Percentiles rank a stretch among this genome's conserved stretches.
phyloP scores from a whole-genome alignment of 2,329 filamentous ascomycete genomes.

The Colletotrichum viniferum region DNA sequence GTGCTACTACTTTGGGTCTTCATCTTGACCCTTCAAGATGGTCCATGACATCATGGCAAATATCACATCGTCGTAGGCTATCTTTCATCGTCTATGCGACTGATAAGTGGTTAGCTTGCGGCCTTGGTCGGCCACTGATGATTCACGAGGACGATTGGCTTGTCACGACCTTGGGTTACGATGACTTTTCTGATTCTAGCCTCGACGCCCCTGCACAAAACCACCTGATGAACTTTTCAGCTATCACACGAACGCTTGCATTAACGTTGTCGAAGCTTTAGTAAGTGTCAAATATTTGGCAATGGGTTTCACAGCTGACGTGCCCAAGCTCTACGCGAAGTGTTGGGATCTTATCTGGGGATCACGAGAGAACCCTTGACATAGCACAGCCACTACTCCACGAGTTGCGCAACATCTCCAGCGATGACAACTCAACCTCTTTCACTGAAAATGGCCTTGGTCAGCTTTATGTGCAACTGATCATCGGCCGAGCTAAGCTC shows the following conservation, averaged over 20 bases:
- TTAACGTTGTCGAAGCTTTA: background rate
- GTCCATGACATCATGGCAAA: constrained; percentile 17
- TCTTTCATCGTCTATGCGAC: constrained; percentile 20
- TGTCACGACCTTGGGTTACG: background rate
- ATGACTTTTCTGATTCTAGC: background rate
- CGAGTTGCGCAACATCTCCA: background rate
- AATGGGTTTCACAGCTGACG: background rate
- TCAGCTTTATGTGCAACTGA: background rate
- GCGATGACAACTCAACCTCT: background rate
- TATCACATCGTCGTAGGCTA: constrained; percentile 15
- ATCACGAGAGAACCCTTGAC: background rate
- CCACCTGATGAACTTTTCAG: background rate
- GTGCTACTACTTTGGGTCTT: constrained; percentile 22
- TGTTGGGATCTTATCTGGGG: background rate
- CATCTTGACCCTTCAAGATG: constrained; percentile 21
- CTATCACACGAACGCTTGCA: background rate
- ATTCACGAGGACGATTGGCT: constrained; percentile 2
- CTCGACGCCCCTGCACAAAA: background rate
- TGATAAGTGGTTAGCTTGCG: constrained; percentile 24
- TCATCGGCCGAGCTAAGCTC: background rate
- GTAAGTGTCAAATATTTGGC: background rate
- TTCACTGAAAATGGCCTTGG: background rate
- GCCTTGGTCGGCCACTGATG: constrained; percentile 19
- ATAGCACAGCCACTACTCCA: background rate
- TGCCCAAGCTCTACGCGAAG: background rate